A percentile compares a stretch with the other conserved stretches of the same genome.
phyloP scores from a whole-genome alignment of 148 eudicot genomes.

The Simmondsia chinensis region DNA sequence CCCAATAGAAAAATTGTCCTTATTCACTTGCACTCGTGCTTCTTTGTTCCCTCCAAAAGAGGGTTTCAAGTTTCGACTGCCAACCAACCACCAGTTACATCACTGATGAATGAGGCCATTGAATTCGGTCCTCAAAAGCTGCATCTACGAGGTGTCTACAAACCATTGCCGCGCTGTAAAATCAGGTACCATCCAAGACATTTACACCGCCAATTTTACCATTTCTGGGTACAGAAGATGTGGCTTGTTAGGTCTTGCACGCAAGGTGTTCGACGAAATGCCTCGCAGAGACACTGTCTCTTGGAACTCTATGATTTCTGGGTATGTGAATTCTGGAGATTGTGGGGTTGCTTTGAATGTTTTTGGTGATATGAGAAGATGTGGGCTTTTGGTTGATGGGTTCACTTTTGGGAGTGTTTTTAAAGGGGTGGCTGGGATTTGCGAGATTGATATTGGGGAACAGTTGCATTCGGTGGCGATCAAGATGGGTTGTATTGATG shows the following conservation, averaged over 20 bases:
- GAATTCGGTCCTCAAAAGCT: constrained; percentile 13
- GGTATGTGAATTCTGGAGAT: constrained; percentile 36
- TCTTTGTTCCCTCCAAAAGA: constrained; percentile 9
- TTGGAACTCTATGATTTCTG: constrained; percentile 65
- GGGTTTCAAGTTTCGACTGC: too few relatives aligned
- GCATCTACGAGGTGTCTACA: constrained; percentile 12
- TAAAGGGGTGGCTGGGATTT: constrained; percentile 39
- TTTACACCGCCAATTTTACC: constrained; percentile 36
- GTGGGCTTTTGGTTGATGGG: constrained; percentile 32
- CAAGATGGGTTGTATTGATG: constrained; percentile 31
- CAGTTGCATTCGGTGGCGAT: constrained; percentile 44
- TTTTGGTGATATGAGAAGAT: constrained; percentile 35
- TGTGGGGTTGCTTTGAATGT: constrained; percentile 28
- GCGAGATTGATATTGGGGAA: constrained; percentile 29
- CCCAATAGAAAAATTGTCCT: background rate
- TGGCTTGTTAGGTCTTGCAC: constrained; percentile 28
- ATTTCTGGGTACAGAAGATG: constrained; percentile 28
- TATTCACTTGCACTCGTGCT: too few relatives aligned
- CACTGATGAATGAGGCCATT: constrained; percentile 34
- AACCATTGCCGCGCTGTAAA: constrained; percentile 43
- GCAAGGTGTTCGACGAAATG: constrained; percentile 65
- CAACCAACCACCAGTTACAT: constrained; percentile 8
- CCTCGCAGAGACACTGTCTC: constrained; percentile 43
- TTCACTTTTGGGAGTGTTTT: constrained; percentile 60
- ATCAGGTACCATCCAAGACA: constrained; percentile 21